These are phyloP conservation scores for Metschnikowia orientalis DNA, from an alignment of 805 yeast species.

Conservation along the genomic window DNA sequence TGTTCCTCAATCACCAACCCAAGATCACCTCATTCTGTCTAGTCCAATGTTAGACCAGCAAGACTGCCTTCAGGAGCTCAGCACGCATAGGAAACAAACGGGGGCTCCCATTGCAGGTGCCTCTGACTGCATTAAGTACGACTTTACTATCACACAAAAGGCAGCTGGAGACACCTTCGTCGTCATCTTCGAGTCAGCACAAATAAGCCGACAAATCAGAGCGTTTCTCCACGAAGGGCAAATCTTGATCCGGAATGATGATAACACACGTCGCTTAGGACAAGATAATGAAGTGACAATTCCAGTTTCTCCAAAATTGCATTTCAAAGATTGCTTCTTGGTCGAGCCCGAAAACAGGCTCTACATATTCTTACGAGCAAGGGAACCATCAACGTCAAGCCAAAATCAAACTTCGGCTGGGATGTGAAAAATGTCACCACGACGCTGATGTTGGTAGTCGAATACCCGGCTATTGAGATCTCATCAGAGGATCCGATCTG, in stretches of 20 bases:
- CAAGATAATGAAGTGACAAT: conserved; percentile 7
- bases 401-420: no score
- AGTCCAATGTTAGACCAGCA: no score
- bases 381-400: background rate
- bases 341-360: conserved; percentile 9
- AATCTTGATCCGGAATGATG: conserved; percentile 12
- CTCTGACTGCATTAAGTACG: conserved; percentile 9
- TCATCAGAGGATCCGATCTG: no score
- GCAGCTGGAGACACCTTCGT: conserved; percentile 2
- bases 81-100: no score
- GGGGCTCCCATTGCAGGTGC: no score
- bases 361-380: conserved; percentile 10
- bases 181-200: conserved; percentile 18
- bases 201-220: conserved; percentile 13
- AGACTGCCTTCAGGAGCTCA: no score
- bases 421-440: no score
- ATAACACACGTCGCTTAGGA: conserved; percentile 11
- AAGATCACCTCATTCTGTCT: no score
- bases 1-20: background rate
- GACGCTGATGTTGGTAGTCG: no score
- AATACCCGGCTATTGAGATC: no score
- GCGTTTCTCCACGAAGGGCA: conserved; percentile 9
- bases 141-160: conserved; percentile 7
- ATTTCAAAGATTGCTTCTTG: conserved; percentile 7
- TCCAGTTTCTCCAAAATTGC: conserved; percentile 9